Evolutionary conservation across 495 filamentous ascomycete species (phyloP), one percentile per base, ranked within the genome.

Genomic region (Penicillium ochrochloron): DNA sequence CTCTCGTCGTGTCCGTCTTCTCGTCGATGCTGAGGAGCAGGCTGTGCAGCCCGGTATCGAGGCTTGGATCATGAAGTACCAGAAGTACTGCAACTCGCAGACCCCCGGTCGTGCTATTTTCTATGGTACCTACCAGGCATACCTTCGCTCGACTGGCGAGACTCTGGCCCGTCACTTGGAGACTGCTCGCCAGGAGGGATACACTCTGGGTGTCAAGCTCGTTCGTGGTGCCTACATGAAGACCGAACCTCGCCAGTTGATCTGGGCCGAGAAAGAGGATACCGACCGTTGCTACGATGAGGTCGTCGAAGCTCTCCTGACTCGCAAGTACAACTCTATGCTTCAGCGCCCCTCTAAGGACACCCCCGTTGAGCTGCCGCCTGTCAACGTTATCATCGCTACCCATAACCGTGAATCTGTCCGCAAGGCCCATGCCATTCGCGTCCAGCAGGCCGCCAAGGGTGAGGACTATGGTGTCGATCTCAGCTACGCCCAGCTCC

Each of bases 341-440:
- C 76, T 89, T 2, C 74, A 84, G 12, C 67, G 82, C 15, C 68
- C 77, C 0, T 67, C 72, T 0, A 69, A 70, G 11, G 68, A 77
- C 39, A 67, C 68, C 9, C 61, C 65, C 0, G 66, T 71, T 10
- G 72, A 76, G 7, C 89, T 93, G 64, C 90, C 92, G 0, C 70
- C 80, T 4, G 83, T 91, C 29, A 84, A 86, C 67, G 76, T 96
- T 35, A 87, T 97, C 44, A 85, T 98, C 37, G 95, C 94, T 35
- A 91, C 90, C n/a, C 95, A 99, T 78, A 99, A 97, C 76, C 86
- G 84, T n/a, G 87, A 86, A 23, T 92, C 93, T 14, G 89, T 97
- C 12, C 77, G 81, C 35, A 88, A 87, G 70, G 92, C 91, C 3
- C 86, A 90, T 48, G 76, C 78, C 1, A 75, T 91, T 29, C 82